phyloP scores from a whole-genome alignment of 352 stramenopile species.

The Elongisporangium senticosum region DNA sequence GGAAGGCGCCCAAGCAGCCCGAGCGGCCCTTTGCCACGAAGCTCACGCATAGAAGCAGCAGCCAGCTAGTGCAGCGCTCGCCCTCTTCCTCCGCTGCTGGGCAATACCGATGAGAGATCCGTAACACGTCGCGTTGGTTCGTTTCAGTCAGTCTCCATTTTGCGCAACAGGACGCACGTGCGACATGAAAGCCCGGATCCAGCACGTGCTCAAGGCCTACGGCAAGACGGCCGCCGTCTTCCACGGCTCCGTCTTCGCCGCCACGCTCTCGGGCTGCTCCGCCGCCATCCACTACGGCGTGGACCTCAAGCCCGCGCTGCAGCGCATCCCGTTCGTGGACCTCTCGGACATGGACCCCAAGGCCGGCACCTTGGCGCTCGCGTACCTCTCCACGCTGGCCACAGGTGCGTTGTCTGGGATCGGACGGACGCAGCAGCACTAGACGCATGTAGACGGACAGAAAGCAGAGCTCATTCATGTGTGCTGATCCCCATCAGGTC shows the following conservation, averaged over 20 bases:
- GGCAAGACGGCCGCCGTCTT: slow-evolving; percentile 93
- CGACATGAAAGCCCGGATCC: slow-evolving; percentile 53
- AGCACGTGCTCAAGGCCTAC: slow-evolving; percentile 90
- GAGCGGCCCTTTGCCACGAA: neutral
- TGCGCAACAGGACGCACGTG: neutral
- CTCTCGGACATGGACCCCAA: slow-evolving; percentile 63
- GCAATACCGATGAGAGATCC: neutral
- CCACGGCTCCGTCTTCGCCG: slow-evolving; percentile 90
- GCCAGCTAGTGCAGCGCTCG: neutral
- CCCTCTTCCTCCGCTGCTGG: neutral
- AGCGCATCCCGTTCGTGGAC: slow-evolving; percentile 67
- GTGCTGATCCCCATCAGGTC: slow-evolving; percentile 20
- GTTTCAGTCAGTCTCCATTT: neutral
- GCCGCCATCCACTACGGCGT: slow-evolving; percentile 60
- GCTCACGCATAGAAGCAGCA: neutral
- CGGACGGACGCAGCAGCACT: no score
- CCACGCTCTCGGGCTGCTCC: slow-evolving; percentile 90
- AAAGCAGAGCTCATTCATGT: neutral
- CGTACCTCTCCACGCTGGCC: slow-evolving; percentile 92
- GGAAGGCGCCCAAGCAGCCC: slow-evolving; percentile 2
- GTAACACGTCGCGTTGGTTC: neutral
- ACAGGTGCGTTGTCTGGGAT: slow-evolving; percentile 21
- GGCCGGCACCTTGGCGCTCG: slow-evolving; percentile 59
- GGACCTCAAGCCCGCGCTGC: slow-evolving; percentile 47
- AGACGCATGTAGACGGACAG: neutral